Evolutionary conservation across 1,284 basidiomycete genomes (phyloP), one percentile per base, ranked within the genome.

Genomic region (Rhodotorula sp.): DNA sequence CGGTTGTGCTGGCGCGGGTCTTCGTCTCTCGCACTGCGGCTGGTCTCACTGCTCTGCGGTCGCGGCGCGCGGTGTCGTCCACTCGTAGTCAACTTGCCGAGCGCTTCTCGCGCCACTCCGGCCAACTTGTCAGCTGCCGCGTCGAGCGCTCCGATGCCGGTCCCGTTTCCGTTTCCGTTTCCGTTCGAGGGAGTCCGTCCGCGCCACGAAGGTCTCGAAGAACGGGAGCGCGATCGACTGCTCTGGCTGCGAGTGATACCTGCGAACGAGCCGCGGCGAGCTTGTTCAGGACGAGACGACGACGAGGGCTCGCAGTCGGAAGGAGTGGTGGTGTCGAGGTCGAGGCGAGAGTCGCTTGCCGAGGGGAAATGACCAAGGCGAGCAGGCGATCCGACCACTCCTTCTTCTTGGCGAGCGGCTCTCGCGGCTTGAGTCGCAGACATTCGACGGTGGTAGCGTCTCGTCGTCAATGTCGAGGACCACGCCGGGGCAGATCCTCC

Each of bases 21-120:
- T 10, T 57, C 14, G 56, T 42, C n/a, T 29, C 30, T 33, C 24
- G 44, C 48, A 8, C 48, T 24, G 37, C 22, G 60, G 24, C 64
- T 64, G n/a, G 48, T 14, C 6, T 22, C 51, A 44, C 64, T 64
- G 42, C 33, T 45, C 68, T 62, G 20, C 22, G n/a, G 8, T 30
- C 30, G 12, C 33, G 22, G 56, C 14, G 42, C 63, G 48, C 54
- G 56, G 2, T 46, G 30, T 18, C 20, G 51, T 17, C 49, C 37
- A 29, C 42, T 51, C 6, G 33, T 30, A 37, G 64, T 37, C 33
- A 71, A 44, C 30, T 62, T 45, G 26, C 60, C 66, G 49, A 68
- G 30, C 20, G 67, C 59, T 42, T 71, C 69, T 45, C 65, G 55
- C 17, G 69, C 69, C 0, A 63, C 69, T 30, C 53, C 69, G 3